phyloP scores from a whole-genome alignment of 2,329 filamentous ascomycete species.

The Basipetospora sp. region DNA sequence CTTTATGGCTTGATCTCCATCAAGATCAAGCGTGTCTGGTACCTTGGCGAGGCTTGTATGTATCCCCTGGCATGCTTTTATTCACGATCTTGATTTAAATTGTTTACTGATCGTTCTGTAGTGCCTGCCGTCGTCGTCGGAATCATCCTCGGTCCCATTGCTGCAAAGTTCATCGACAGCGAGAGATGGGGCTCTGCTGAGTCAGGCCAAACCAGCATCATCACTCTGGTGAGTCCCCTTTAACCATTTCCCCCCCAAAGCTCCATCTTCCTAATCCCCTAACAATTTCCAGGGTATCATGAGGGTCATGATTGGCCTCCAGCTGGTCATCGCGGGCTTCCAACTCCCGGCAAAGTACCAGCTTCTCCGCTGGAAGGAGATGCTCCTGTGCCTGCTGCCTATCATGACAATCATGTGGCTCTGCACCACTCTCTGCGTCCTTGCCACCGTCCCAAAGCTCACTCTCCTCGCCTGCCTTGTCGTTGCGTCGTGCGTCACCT shows the following conservation, averaged over 20 bases:
- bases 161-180: constrained; percentile 36
- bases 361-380: constrained; percentile 32
- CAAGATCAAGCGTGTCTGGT: constrained; percentile 38
- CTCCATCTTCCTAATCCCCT: too few relatives aligned
- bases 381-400: constrained; percentile 40
- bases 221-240: constrained; percentile 21
- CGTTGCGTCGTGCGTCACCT: constrained; percentile 46
- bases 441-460: constrained; percentile 39
- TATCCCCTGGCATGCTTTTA: too few relatives aligned
- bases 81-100: too few relatives aligned
- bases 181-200: constrained; percentile 24
- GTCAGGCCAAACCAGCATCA: constrained; percentile 17
- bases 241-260: neutral
- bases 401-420: constrained; percentile 51
- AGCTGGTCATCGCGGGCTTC: constrained; percentile 48
- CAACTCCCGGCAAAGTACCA: constrained; percentile 45
- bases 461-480: constrained; percentile 38
- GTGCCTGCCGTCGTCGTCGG: constrained; percentile 43
- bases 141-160: constrained; percentile 38
- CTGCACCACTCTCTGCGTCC: constrained; percentile 38
- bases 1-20: constrained; percentile 35
- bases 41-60: constrained; percentile 39
- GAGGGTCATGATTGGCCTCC: constrained; percentile 45
- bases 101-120: constrained; percentile 17
- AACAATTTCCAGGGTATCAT: constrained; percentile 27